Percentiles rank a stretch among this genome's conserved stretches.
These are phyloP conservation scores for Sarocladium kiliense DNA, from an alignment of 2,329 filamentous ascomycete species.

Conservation along the genomic window DNA sequence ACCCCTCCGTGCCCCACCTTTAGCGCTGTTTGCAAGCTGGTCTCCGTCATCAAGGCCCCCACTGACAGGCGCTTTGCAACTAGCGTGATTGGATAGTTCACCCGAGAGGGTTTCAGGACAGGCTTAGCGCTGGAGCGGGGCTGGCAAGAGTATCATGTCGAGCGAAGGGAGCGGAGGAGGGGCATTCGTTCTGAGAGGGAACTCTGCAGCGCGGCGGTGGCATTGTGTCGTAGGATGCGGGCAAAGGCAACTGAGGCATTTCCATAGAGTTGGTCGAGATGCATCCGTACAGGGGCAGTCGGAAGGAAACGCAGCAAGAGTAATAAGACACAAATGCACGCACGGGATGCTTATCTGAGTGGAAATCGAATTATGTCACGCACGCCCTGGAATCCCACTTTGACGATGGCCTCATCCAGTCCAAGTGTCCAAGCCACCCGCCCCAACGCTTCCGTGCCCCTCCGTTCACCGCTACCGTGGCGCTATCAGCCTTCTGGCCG, in stretches of 20 bases:
- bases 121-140: background rate
- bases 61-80: background rate
- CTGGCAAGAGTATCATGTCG: background rate
- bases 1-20: conserved; percentile 5
- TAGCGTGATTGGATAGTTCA: background rate
- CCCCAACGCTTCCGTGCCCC: background rate
- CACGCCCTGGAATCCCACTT: background rate
- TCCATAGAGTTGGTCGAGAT: too few species aligned
- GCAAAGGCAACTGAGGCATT: too few species aligned
- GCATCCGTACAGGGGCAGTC: background rate
- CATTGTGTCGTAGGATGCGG: too few species aligned
- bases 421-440: background rate
- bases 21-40: background rate
- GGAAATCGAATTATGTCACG: background rate
- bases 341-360: background rate
- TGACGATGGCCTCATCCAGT: conserved; percentile 2
- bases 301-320: background rate
- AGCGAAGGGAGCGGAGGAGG: background rate
- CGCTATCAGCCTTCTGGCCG: background rate
- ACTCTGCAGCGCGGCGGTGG: background rate
- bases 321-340: background rate
- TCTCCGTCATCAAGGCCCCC: background rate
- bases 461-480: conserved; percentile 5
- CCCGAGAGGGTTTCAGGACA: background rate
- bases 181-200: too few species aligned